Percentiles rank a stretch among this genome's conserved stretches.
These are phyloP conservation scores for Jackrogersella multiformis DNA, from an alignment of 495 filamentous ascomycete species.

Conservation along the genomic window DNA sequence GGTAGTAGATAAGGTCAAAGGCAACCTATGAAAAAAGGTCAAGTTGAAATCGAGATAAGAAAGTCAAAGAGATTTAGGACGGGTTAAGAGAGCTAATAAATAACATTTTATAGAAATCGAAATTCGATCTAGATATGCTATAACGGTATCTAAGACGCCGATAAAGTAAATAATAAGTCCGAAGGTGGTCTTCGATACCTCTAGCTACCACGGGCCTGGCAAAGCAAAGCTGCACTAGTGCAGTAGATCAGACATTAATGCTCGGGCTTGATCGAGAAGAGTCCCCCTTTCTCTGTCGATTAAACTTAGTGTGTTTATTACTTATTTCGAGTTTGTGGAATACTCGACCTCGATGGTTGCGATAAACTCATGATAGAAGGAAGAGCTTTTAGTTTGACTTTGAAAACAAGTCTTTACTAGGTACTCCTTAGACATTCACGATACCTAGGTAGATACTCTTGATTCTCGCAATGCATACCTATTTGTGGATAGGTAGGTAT, in stretches of 20 bases:
- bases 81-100: conserved; percentile 12
- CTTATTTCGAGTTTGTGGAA: not conserved
- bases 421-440: too few relatives aligned
- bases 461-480: too few relatives aligned
- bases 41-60: not conserved
- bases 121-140: conserved; percentile 18
- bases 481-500: too few relatives aligned
- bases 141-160: conserved; percentile 3
- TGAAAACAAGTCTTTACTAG: not conserved
- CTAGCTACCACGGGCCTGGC: conserved; percentile 7
- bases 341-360: not conserved
- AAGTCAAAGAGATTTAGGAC: not conserved
- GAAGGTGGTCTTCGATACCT: conserved; percentile 9
- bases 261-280: not conserved
- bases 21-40: not conserved
- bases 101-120: conserved; percentile 17
- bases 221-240: not conserved
- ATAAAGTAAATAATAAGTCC: conserved; percentile 27
- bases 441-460: too few relatives aligned
- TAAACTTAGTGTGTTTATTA: not conserved
- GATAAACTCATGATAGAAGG: not conserved
- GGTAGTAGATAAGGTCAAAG: not conserved
- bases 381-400: not conserved
- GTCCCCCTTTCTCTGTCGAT: not conserved
- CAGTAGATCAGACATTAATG: conserved; percentile 11